Percentiles rank a stretch among this genome's conserved stretches.
Conservation (phyloP, 352 stramenopile species). For the Globisporangium alternatum region DNA sequence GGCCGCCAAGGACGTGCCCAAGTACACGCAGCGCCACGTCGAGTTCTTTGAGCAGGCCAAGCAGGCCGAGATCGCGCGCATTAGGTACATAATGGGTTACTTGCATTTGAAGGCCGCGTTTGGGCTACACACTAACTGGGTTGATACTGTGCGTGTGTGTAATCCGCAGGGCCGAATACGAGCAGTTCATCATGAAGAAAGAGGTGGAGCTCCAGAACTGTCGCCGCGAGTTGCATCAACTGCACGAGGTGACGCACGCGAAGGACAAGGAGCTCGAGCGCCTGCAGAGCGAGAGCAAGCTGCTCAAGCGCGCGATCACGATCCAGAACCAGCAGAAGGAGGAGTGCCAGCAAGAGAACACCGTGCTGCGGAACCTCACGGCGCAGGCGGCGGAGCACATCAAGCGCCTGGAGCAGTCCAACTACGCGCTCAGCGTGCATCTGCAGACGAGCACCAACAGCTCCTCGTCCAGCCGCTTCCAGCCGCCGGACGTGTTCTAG, state of each 20-base stretch:
- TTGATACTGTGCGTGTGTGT: neutral
- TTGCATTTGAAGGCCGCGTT: neutral
- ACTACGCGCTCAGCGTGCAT: constrained; percentile 85
- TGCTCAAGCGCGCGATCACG: constrained; percentile 79
- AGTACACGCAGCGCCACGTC: constrained; percentile 85
- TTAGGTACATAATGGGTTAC: constrained; percentile 32
- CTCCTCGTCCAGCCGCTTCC: constrained; percentile 25
- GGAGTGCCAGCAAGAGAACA: constrained; percentile 72
- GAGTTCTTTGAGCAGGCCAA: constrained; percentile 88
- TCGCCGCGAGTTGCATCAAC: constrained; percentile 47
- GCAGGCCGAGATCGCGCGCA: constrained; percentile 70
- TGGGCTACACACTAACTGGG: constrained; percentile 5
- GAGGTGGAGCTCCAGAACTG: constrained; percentile 69
- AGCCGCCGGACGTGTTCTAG: constrained; percentile 75
- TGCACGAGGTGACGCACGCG: constrained; percentile 31
- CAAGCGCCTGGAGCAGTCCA: constrained; percentile 81
- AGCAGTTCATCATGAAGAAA: constrained; percentile 83
- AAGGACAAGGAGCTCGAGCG: constrained; percentile 62
- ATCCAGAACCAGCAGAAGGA: constrained; percentile 90
- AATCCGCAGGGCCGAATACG: constrained; percentile 50
- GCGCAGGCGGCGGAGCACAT: constrained; percentile 84
- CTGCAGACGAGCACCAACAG: constrained; percentile 76
- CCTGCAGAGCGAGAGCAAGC: constrained; percentile 78
- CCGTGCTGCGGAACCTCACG: constrained; percentile 65
- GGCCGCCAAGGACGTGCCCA: constrained; percentile 53